Evolutionary conservation across 2,329 filamentous ascomycete genomes (phyloP).

Genomic region (Cladorrhinum sp.): DNA sequence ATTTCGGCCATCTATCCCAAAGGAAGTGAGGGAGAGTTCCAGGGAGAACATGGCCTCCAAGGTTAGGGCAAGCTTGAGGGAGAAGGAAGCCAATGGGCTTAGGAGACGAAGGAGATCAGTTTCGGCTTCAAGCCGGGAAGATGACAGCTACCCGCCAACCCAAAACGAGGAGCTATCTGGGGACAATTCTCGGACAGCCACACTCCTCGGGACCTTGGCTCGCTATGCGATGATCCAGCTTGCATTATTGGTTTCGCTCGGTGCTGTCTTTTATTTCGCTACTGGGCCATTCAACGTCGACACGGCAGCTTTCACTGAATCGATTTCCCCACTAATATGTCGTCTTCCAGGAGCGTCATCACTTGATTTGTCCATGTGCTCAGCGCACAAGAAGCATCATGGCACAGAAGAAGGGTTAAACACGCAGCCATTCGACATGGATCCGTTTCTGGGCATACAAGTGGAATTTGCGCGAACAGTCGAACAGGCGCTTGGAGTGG

Average conservation of each 20-base stretch:
- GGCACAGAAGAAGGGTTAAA: slow-evolving; percentile 16
- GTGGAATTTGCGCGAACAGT: slow-evolving; percentile 74
- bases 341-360: slow-evolving; percentile 63
- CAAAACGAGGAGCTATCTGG: slow-evolving; percentile 30
- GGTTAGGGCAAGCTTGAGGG: slow-evolving; percentile 32
- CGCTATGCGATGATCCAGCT: slow-evolving; percentile 63
- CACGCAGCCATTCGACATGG: slow-evolving; percentile 58
- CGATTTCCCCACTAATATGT: slow-evolving; percentile 68
- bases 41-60: slow-evolving; percentile 28
- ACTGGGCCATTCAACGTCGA: slow-evolving; percentile 62
- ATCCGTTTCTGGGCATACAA: slow-evolving; percentile 71
- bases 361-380: slow-evolving; percentile 64
- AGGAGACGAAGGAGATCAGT: slow-evolving; percentile 13
- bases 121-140: not conserved
- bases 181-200: slow-evolving; percentile 47
- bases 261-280: slow-evolving; percentile 56
- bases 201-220: slow-evolving; percentile 58
- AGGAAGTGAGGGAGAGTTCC: slow-evolving; percentile 33
- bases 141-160: not conserved
- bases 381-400: slow-evolving; percentile 24
- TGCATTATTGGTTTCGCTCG: slow-evolving; percentile 58
- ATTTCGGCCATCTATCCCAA: slow-evolving; percentile 52
- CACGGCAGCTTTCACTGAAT: slow-evolving; percentile 57
- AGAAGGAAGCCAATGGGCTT: slow-evolving; percentile 49
- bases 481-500: slow-evolving; percentile 62